These are phyloP conservation scores for Prunus mume DNA, from an alignment of 306 rosid genomes.

Conservation along the genomic window DNA sequence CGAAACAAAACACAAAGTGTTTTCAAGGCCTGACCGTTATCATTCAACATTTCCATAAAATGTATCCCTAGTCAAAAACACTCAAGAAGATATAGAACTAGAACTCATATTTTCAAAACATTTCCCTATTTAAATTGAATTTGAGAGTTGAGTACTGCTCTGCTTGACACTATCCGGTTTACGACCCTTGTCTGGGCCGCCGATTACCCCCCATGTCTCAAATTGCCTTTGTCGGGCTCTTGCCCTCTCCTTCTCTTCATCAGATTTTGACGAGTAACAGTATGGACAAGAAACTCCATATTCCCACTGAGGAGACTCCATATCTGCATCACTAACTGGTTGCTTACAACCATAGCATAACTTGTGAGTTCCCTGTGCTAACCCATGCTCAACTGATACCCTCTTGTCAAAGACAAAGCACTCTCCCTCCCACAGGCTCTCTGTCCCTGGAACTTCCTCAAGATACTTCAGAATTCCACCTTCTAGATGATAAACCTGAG, in stretches of 20 bases:
- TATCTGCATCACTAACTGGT: conserved; percentile 86
- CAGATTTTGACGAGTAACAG: conserved; percentile 70
- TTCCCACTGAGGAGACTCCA: conserved; percentile 78
- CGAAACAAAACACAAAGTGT: not conserved
- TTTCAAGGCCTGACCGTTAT: not conserved
- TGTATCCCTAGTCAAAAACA: too few species aligned
- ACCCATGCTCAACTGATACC: conserved; percentile 85
- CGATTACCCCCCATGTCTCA: conserved; percentile 87
- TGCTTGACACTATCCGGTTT: conserved; percentile 18
- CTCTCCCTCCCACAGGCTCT: conserved; percentile 95
- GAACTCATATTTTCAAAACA: not conserved
- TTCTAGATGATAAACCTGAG: conserved; percentile 86
- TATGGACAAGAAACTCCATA: conserved; percentile 80
- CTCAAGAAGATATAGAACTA: not conserved
- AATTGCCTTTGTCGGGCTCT: conserved; percentile 91
- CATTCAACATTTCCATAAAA: not conserved
- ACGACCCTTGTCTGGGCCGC: conserved; percentile 87
- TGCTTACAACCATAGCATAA: conserved; percentile 96
- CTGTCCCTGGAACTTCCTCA: conserved; percentile 70
- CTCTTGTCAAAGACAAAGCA: conserved; percentile 96
- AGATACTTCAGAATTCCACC: conserved; percentile 97
- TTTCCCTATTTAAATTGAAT: conserved; percentile 36
- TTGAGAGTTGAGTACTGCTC: conserved; percentile 41
- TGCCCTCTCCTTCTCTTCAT: conserved; percentile 88
- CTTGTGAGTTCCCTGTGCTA: conserved; percentile 80